Percentiles rank a stretch among this genome's conserved stretches.
Evolutionary conservation across 805 yeast species (phyloP).

Genomic region (Lipomyces japonicus): DNA sequence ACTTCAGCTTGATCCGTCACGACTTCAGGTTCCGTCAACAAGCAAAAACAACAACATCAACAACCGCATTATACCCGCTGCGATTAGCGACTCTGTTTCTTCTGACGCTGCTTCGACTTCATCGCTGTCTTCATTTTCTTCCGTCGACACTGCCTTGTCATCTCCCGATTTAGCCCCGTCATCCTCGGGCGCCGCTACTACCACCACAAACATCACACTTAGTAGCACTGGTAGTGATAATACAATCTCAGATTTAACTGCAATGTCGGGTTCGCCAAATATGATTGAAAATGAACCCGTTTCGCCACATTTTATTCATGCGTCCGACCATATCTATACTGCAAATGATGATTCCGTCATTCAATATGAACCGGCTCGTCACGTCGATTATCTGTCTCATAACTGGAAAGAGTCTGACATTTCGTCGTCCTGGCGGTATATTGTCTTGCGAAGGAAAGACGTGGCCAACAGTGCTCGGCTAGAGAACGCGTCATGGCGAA

Average conservation of each 20-base stretch:
- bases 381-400: conserved; percentile 92
- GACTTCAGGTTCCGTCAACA: neutral
- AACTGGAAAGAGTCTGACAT: conserved; percentile 94
- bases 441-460: conserved; percentile 74
- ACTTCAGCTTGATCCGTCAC: neutral
- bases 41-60: too few relatives aligned
- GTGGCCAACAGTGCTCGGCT: conserved; percentile 77
- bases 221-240: too few relatives aligned
- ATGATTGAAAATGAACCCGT: neutral
- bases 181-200: neutral
- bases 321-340: conserved; percentile 20
- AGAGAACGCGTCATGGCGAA: conserved; percentile 89
- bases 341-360: conserved; percentile 70
- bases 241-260: neutral
- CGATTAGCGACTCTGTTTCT: neutral
- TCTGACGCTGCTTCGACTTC: conserved; percentile 6
- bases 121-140: neutral
- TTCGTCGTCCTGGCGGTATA: conserved; percentile 92
- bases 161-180: neutral
- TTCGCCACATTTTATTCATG: neutral
- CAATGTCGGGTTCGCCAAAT: neutral
- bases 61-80: too few relatives aligned
- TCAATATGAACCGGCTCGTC: conserved; percentile 74
- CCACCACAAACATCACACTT: neutral
- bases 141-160: conserved; percentile 1